Base-by-base conservation (phyloP, 2,329 filamentous ascomycete species). In the Penicillium thymicola region DNA sequence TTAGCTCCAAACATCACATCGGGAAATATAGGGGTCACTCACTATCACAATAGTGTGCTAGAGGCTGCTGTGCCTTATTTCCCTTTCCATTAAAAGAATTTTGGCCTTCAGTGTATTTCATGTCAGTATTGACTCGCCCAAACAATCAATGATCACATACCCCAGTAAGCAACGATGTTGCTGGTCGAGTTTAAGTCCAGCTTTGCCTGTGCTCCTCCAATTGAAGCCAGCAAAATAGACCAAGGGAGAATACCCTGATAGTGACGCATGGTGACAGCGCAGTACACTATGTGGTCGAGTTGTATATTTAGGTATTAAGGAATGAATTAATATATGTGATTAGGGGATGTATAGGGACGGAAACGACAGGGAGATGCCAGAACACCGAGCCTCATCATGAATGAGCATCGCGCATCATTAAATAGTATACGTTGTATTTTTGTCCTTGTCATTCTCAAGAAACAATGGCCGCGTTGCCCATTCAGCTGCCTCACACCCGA, bases 151-250 rank as follows among this genome's bases (percentile, higher is more conserved):
- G 16, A 38, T 21, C 16, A 58, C 64, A 46, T 59, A 75, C 72
- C 87, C 86, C 86, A 89, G 70, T 89, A 89, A 2, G 88, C 77
- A 27, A 82, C 85, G 52, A 89, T 67, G 64, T 88, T 89, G 48
- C 70, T 76, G 2, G 67, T 64, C 1, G 79, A 77, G n/a, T 65
- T 67, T 5, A 81, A 58, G 58, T 79, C 72, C 62, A 84, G 72
- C 25, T 70, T 73, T 16, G 76, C 78, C 61, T 71, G 65, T 11
- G 65, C 72, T 51, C 65, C 63, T 36, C 70, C 63, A 34, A 76
- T 41, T 43, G 64, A 65, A 40, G 70, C 68, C 32, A 73, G 45
- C 54, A 72, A 62, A 38, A 68, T 61, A 3, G 67, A 59, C 28
- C 70, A 57, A 44, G 64, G 57, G 34, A 74, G 52, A 11, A 69